Evolutionary conservation across 768 basidiomycete genomes (phyloP).

Genomic region (Tylopilus cervinicoccineus): DNA sequence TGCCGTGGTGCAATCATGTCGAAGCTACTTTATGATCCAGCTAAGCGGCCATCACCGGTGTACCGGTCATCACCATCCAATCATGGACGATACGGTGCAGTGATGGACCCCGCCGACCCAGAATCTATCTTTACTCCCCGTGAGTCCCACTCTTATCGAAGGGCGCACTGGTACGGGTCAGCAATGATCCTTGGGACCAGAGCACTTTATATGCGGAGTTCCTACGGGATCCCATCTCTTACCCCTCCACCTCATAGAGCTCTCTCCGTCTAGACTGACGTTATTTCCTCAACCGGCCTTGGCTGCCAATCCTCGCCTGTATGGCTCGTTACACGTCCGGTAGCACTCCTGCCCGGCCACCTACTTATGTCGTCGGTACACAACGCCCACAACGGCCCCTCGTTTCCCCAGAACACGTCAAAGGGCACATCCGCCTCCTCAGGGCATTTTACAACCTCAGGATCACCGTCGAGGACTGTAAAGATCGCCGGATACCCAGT

Average conservation of each 20-base stretch:
- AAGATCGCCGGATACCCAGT: slow-evolving; percentile 26
- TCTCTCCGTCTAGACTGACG: background rate
- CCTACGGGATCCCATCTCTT: slow-evolving; percentile 10
- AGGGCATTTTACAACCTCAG: slow-evolving; percentile 30
- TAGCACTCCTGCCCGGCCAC: background rate
- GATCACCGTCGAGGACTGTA: slow-evolving; percentile 26
- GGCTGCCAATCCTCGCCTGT: background rate
- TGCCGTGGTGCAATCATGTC: background rate
- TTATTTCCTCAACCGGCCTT: background rate
- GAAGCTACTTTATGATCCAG: background rate
- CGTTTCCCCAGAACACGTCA: slow-evolving; percentile 31
- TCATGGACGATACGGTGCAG: background rate
- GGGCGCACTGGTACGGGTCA: slow-evolving; percentile 5
- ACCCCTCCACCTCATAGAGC: background rate
- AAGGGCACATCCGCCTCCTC: slow-evolving; percentile 34
- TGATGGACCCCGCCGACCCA: background rate
- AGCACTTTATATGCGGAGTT: slow-evolving; percentile 7
- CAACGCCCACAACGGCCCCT: slow-evolving; percentile 21
- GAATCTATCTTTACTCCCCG: background rate
- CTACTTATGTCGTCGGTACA: slow-evolving; percentile 20
- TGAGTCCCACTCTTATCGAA: background rate
- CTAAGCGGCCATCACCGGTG: slow-evolving; percentile 1
- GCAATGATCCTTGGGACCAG: slow-evolving; percentile 1
- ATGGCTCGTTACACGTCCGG: slow-evolving; percentile 3
- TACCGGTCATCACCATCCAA: background rate